Conservation (phyloP, 192 early-diverging fungal genomes). For the Geranomyces michiganensis region DNA sequence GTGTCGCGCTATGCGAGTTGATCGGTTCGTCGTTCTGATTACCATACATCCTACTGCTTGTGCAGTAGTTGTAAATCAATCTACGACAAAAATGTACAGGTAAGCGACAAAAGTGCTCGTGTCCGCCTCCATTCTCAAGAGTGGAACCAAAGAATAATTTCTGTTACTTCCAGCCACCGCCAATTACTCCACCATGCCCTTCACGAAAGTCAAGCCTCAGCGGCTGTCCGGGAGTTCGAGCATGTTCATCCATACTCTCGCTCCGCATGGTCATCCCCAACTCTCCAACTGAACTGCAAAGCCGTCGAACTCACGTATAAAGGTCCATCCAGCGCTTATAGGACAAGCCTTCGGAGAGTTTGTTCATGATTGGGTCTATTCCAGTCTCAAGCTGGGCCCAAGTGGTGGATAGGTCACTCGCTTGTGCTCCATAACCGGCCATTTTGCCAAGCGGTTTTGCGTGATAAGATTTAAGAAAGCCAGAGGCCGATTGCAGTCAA, state of each 20-base stretch:
- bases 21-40: slow-evolving; percentile 10
- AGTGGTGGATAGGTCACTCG: slow-evolving; percentile 55
- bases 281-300: neutral
- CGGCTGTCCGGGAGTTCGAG: no score
- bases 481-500: no score
- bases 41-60: slow-evolving; percentile 49
- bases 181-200: no score
- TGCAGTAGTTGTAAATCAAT: slow-evolving; percentile 79
- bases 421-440: neutral
- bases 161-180: no score
- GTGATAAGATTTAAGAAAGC: no score
- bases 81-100: slow-evolving; percentile 34
- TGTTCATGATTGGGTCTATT: slow-evolving; percentile 79
- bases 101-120: no score
- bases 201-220: no score
- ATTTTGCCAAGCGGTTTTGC: no score
- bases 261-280: no score
- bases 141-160: no score
- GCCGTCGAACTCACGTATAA: slow-evolving; percentile 73
- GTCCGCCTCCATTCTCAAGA: no score
- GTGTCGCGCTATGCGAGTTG: slow-evolving; percentile 22
- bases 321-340: slow-evolving; percentile 78
- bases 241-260: no score
- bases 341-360: slow-evolving; percentile 73
- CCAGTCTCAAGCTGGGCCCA: slow-evolving; percentile 78